phyloP scores from a whole-genome alignment of 2,329 filamentous ascomycete genomes.

The Drechslerella coelobrocha region DNA sequence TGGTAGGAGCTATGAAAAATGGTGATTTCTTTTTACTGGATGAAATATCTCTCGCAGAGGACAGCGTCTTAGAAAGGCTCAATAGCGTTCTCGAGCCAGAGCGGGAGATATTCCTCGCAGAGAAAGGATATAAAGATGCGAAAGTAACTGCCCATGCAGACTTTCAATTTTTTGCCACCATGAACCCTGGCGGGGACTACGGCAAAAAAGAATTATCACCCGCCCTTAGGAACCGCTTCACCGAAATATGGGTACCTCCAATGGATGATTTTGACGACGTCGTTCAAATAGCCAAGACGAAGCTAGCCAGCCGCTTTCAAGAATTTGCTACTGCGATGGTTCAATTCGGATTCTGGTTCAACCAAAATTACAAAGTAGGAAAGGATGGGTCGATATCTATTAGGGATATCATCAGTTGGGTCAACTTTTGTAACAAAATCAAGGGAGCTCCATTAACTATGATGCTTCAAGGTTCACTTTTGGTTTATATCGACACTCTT shows the following conservation, averaged over 20 bases:
- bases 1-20: slow-evolving; percentile 90
- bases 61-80: slow-evolving; percentile 92
- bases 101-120: slow-evolving; percentile 83
- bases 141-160: slow-evolving; percentile 75
- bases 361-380: slow-evolving; percentile 76
- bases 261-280: slow-evolving; percentile 85
- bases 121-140: slow-evolving; percentile 87
- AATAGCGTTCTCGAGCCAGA: slow-evolving; percentile 95
- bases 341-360: slow-evolving; percentile 92
- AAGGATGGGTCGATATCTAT: slow-evolving; percentile 82
- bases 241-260: slow-evolving; percentile 96
- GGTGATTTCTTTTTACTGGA: slow-evolving; percentile 93
- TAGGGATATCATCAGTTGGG: slow-evolving; percentile 90
- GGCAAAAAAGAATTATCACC: slow-evolving; percentile 97
- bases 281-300: slow-evolving; percentile 80
- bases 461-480: slow-evolving; percentile 80
- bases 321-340: slow-evolving; percentile 74
- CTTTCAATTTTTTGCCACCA: slow-evolving; percentile 97
- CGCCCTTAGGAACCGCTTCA: slow-evolving; percentile 93
- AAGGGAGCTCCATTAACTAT: slow-evolving; percentile 54
- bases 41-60: slow-evolving; percentile 96
- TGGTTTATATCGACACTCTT: slow-evolving; percentile 94
- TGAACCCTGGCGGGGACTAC: slow-evolving; percentile 99
- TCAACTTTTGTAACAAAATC: slow-evolving; percentile 81
- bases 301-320: slow-evolving; percentile 68